Percentiles rank a stretch among this genome's conserved stretches.
Conservation (phyloP, 768 basidiomycete species). For the Phaffia tasmanica region DNA sequence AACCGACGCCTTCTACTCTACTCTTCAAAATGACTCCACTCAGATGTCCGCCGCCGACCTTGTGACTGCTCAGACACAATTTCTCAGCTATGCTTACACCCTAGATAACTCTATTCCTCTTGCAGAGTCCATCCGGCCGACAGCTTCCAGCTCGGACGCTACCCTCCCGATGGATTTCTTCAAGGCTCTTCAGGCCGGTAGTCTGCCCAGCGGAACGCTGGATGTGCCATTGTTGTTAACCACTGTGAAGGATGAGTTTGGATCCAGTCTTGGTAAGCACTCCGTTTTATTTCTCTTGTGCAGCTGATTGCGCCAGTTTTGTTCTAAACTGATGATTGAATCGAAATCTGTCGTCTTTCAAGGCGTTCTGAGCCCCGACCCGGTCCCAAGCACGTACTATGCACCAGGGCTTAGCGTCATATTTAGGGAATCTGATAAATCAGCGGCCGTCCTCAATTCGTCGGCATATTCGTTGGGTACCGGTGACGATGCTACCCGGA, state of each 20-base stretch:
- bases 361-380: not conserved
- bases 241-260: conserved; percentile 19
- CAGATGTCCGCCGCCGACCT: not conserved
- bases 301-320: too few relatives aligned
- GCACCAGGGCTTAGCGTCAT: not conserved
- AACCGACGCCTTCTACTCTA: conserved; percentile 16
- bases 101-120: conserved; percentile 15
- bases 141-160: not conserved
- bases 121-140: conserved; percentile 18
- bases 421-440: not conserved
- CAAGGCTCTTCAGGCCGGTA: conserved; percentile 3
- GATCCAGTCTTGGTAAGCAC: not conserved
- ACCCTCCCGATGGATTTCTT: conserved; percentile 12
- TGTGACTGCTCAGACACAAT: conserved; percentile 10
- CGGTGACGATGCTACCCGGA: conserved; percentile 10
- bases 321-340: too few relatives aligned
- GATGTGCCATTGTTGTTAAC: conserved; percentile 4
- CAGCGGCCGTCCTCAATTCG: not conserved
- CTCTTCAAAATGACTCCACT: not conserved
- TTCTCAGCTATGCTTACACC: conserved; percentile 2
- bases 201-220: not conserved
- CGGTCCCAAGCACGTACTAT: not conserved
- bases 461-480: not conserved
- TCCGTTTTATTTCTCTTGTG: too few relatives aligned
- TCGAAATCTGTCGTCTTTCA: too few relatives aligned